phyloP scores from a whole-genome alignment of 2,329 filamentous ascomycete genomes.

The Periconia sp. region DNA sequence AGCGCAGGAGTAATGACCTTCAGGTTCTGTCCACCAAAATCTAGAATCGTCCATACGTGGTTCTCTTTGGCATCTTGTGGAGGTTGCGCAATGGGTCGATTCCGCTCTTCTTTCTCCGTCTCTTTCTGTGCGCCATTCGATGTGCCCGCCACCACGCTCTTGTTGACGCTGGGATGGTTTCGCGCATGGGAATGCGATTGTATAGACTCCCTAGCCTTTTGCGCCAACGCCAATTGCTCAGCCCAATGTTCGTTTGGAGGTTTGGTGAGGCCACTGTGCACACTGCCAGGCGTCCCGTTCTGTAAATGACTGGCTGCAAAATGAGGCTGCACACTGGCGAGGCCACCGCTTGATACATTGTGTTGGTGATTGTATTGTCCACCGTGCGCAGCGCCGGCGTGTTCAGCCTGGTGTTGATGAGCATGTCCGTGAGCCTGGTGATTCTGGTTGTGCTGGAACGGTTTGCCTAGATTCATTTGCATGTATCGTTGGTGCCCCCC shows the following conservation, averaged over 20 bases:
- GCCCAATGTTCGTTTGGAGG: constrained; percentile 77
- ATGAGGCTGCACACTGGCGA: constrained; percentile 66
- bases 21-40: constrained; percentile 94
- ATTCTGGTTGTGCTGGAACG: constrained; percentile 62
- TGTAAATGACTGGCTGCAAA: constrained; percentile 61
- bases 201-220: constrained; percentile 70
- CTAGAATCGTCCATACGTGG: constrained; percentile 89
- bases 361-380: constrained; percentile 63
- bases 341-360: constrained; percentile 61
- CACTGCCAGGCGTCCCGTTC: constrained; percentile 59
- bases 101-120: constrained; percentile 60
- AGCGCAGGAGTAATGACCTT: constrained; percentile 77
- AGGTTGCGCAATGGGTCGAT: constrained; percentile 64
- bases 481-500: constrained; percentile 59
- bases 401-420: constrained; percentile 63
- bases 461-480: constrained; percentile 67
- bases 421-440: constrained; percentile 54
- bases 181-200: constrained; percentile 75
- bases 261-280: constrained; percentile 60
- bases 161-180: constrained; percentile 69
- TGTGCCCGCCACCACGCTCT: constrained; percentile 60
- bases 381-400: constrained; percentile 54
- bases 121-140: constrained; percentile 54
- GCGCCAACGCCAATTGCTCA: constrained; percentile 79
- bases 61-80: constrained; percentile 43